Conservation (phyloP, 805 yeast species). For the Myxozyma neglecta region DNA sequence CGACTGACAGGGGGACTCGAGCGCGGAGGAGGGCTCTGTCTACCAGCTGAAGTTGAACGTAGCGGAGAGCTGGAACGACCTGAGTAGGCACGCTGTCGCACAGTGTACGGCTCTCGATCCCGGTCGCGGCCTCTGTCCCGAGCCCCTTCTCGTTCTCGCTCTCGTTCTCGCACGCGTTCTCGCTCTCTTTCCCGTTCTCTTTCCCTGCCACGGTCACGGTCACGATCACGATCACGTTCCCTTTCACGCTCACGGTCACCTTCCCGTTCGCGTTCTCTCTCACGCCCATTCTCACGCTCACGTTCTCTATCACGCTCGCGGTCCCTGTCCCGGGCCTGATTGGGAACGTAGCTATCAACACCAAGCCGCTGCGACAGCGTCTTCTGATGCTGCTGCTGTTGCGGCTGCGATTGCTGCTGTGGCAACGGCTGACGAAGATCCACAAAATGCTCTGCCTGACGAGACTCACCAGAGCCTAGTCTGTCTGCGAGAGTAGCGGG, state of each 20-base stretch:
- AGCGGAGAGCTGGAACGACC: background rate
- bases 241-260: no score
- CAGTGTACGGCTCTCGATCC: no score
- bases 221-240: no score
- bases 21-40: background rate
- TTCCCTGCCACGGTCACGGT: no score
- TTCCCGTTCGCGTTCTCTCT: no score
- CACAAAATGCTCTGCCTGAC: background rate
- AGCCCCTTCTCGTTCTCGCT: no score
- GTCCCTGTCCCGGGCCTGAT: background rate
- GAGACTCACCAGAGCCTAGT: background rate
- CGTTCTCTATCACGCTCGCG: background rate
- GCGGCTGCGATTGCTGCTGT: background rate
- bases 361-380: background rate
- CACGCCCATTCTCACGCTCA: background rate
- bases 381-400: background rate
- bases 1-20: background rate
- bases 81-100: no score
- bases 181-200: no score
- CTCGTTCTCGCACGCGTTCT: no score
- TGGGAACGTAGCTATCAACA: background rate
- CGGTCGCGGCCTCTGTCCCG: no score
- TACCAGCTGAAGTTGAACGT: background rate
- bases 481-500: background rate
- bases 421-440: background rate